These are phyloP conservation scores for Aspergillus sp. DNA, from an alignment of 2,329 filamentous ascomycete genomes.

Conservation along the genomic window DNA sequence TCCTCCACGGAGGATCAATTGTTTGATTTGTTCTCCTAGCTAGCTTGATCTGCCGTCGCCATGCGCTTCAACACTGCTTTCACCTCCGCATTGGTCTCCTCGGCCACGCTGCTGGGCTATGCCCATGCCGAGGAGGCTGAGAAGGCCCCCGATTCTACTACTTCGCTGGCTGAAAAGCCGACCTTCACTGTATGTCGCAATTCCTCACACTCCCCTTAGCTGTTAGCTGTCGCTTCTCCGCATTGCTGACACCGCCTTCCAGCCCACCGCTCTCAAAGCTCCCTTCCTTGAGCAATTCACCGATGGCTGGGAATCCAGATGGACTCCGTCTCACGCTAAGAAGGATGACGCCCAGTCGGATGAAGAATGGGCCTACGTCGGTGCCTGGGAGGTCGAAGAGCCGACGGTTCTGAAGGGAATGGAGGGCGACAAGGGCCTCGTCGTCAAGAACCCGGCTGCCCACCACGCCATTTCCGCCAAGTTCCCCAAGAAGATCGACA, in stretches of 20 bases:
- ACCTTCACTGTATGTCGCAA: slow-evolving; percentile 70
- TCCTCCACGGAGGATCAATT: slow-evolving; percentile 13
- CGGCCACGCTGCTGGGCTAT: slow-evolving; percentile 58
- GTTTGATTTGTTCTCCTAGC: slow-evolving; percentile 12
- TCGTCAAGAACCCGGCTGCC: slow-evolving; percentile 94
- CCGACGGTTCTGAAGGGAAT: slow-evolving; percentile 83
- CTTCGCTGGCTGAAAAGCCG: slow-evolving; percentile 57
- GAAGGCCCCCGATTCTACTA: slow-evolving; percentile 44
- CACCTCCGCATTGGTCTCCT: slow-evolving; percentile 58
- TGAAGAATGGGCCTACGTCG: slow-evolving; percentile 94
- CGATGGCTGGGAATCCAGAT: slow-evolving; percentile 86
- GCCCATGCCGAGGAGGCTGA: slow-evolving; percentile 62
- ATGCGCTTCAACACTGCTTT: slow-evolving; percentile 82
- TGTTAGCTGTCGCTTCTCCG: slow-evolving; percentile 3
- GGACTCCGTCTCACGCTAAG: slow-evolving; percentile 93
- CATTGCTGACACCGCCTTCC: slow-evolving; percentile 11
- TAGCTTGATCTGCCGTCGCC: slow-evolving; percentile 32
- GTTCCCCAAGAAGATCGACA: slow-evolving; percentile 91
- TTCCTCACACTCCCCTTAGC: slow-evolving; percentile 5
- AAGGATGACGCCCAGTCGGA: slow-evolving; percentile 75
- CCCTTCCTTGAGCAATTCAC: slow-evolving; percentile 98
- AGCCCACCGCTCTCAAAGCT: slow-evolving; percentile 83
- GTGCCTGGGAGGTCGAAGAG: slow-evolving; percentile 95
- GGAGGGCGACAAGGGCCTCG: slow-evolving; percentile 88
- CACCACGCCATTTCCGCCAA: slow-evolving; percentile 99